Percentiles rank a stretch among this genome's conserved stretches.
These are phyloP conservation scores for Pythium sukuiense DNA, from an alignment of 352 stramenopile species.

Conservation along the genomic window DNA sequence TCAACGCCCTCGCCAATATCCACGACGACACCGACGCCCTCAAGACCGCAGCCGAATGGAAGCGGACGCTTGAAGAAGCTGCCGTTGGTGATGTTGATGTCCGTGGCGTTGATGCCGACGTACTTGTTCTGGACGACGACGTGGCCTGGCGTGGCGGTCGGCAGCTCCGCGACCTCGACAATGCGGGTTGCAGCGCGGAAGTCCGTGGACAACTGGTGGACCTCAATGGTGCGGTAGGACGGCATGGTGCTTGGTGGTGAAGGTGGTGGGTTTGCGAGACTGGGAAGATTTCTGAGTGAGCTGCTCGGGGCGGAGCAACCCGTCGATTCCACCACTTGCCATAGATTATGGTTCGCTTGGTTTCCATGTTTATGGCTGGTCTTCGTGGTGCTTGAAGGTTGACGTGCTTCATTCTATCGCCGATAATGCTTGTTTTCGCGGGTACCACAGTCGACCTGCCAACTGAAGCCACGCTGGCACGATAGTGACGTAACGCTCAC, in stretches of 20 bases:
- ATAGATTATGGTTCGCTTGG: no score
- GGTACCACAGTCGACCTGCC: no score
- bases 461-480: no score
- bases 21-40: constrained; percentile 40
- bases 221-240: constrained; percentile 14
- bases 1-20: constrained; percentile 34
- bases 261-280: not conserved
- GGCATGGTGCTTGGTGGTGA: constrained; percentile 8
- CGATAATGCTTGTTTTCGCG: no score
- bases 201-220: constrained; percentile 33
- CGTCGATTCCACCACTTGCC: no score
- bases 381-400: no score
- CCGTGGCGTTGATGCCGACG: constrained; percentile 44
- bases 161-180: constrained; percentile 24
- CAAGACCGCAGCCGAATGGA: constrained; percentile 58
- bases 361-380: no score
- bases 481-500: no score
- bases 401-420: no score
- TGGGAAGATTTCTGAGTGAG: not conserved
- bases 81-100: constrained; percentile 65
- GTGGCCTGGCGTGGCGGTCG: constrained; percentile 26
- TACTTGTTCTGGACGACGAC: constrained; percentile 50
- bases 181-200: constrained; percentile 36
- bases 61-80: constrained; percentile 43
- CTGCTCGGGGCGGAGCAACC: no score